Evolutionary conservation across 306 rosid species (phyloP), one percentile per base, ranked within the genome.

Genomic region (Lithocarpus polystachyus): DNA sequence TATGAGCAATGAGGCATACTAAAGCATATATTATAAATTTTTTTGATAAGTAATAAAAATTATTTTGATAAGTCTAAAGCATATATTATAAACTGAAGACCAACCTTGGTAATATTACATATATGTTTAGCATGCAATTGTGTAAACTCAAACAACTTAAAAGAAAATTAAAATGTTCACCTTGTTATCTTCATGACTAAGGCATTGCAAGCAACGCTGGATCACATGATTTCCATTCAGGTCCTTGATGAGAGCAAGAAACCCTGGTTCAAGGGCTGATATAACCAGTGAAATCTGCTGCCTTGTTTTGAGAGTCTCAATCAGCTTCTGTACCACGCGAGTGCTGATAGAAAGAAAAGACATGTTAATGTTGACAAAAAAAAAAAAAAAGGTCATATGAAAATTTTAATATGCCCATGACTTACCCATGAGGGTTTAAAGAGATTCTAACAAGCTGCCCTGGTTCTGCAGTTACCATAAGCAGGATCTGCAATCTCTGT

Each of bases 211-310:
- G 75, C 93, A 91, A 53, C 86, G 83, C 69, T 89, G 97, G 73
- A 90, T 81, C 65, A 91, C 93, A 40, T 91, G 97, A 82, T 89
- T 89, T 53, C 97, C 97, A 82, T 89, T 88, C 23, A 83, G 77
- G 80, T 89, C 87, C 75, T 82, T 89, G 80, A 91, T 86, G 75
- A 91, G 93, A 54, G 82, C 77, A 81, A 89, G 81, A 82, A 88
- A 88, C 56, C 93, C 93, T 18, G 92, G 83, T 80, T 85, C 90
- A 72, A 91, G 89, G 62, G 90, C 90, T 4, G 90, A 81, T 61
- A 85, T 82, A 33, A 86, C 86, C 77, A 88, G 69, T 40, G 84
- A 78, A 80, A 86, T 76, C 82, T 91, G 88, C 52, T 76, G 88
- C 74, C 79, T 81, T 37, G 89, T 88, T 85, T 85, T 80, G 60